Evolutionary conservation across 257 asterid species (phyloP).

Genomic region (Schizonepeta tenuifolia): DNA sequence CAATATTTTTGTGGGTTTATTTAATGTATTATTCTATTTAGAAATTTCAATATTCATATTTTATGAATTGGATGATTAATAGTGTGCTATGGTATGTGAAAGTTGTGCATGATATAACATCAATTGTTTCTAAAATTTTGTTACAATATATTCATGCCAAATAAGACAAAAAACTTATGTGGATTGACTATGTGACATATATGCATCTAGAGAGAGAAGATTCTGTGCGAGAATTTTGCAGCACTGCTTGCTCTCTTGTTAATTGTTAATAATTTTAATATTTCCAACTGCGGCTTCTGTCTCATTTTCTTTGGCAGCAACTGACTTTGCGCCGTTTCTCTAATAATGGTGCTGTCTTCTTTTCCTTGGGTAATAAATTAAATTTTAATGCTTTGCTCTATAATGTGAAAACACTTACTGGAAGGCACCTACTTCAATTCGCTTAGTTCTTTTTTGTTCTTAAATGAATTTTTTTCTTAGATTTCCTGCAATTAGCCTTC

Average conservation of each 20-base stretch:
- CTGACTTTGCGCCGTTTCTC: conserved; percentile 42
- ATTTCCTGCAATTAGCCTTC: background rate
- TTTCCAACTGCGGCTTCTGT: conserved; percentile 12
- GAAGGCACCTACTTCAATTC: background rate
- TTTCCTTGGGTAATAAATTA: conserved; percentile 10
- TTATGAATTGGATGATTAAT: background rate
- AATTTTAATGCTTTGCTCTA: conserved; percentile 12
- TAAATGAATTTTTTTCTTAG: background rate
- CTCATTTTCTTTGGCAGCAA: background rate
- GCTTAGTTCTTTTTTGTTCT: background rate
- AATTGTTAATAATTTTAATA: conserved; percentile 1
- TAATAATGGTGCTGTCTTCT: conserved; percentile 35
- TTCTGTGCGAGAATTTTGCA: conserved; percentile 34
- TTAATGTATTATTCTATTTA: too few species aligned
- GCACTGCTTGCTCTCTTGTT: conserved; percentile 23
- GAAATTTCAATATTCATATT: background rate
- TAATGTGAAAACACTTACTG: background rate
- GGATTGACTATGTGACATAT: conserved; percentile 8
- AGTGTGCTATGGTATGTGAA: background rate
- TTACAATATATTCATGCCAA: background rate
- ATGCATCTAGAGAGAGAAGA: conserved; percentile 15
- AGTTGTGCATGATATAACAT: background rate
- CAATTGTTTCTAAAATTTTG: too few species aligned
- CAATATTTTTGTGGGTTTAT: background rate
- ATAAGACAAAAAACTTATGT: conserved; percentile 18